A percentile compares a stretch with the other conserved stretches of the same genome.
phyloP scores from a whole-genome alignment of 148 eudicot species.

The Cornus florida region DNA sequence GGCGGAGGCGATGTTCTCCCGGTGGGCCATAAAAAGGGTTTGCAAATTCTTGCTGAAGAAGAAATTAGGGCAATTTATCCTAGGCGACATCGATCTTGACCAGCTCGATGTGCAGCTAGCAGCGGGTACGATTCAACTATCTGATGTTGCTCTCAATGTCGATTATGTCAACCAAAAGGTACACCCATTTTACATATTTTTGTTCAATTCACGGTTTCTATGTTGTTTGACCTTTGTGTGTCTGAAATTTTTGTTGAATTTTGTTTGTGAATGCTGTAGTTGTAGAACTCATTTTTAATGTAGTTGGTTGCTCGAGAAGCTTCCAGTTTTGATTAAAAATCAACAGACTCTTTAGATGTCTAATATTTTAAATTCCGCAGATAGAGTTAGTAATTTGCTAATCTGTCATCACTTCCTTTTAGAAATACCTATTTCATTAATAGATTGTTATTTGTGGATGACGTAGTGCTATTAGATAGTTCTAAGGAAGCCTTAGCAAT shows the following conservation, averaged over 20 bases:
- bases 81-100: conserved; percentile 83
- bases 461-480: background rate
- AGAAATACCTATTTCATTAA: background rate
- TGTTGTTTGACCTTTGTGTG: background rate
- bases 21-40: conserved; percentile 65
- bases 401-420: background rate
- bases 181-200: background rate
- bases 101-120: conserved; percentile 92
- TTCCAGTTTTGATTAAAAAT: background rate
- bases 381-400: background rate
- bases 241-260: background rate
- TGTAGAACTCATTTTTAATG: background rate
- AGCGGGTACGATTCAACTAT: conserved; percentile 69
- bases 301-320: background rate
- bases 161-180: conserved; percentile 80
- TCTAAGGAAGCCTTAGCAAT: too few relatives aligned
- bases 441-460: too few relatives aligned
- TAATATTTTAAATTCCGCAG: background rate
- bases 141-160: conserved; percentile 85
- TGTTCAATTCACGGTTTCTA: background rate
- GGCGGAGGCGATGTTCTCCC: conserved; percentile 77
- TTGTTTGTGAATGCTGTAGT: background rate
- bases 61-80: conserved; percentile 71
- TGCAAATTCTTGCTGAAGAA: conserved; percentile 86
- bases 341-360: background rate